Conservation (phyloP, 1,284 basidiomycete species). For the Entoloma clypeatum region DNA sequence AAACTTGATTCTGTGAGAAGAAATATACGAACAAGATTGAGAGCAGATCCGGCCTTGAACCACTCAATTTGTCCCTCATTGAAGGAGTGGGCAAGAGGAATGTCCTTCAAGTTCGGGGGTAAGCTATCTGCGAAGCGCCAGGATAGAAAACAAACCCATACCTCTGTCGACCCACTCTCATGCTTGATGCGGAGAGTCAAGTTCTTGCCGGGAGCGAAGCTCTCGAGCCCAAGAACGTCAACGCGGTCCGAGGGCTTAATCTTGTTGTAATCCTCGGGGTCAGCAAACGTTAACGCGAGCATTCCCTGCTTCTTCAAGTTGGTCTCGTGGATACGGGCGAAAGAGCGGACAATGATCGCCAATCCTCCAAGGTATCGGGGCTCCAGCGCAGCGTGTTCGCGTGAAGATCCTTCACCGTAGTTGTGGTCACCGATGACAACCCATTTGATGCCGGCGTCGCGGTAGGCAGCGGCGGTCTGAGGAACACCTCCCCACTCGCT, state of each 20-base stretch:
- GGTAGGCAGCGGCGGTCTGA: slow-evolving; percentile 82
- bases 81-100: slow-evolving; percentile 76
- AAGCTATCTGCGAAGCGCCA: slow-evolving; percentile 19
- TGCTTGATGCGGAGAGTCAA: slow-evolving; percentile 80
- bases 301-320: slow-evolving; percentile 98
- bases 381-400: slow-evolving; percentile 97
- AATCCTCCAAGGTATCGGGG: slow-evolving; percentile 95
- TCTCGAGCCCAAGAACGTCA: slow-evolving; percentile 79
- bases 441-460: slow-evolving; percentile 90
- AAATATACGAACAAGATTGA: slow-evolving; percentile 62
- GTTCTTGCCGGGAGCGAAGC: slow-evolving; percentile 86
- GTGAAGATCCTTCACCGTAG: slow-evolving; percentile 98
- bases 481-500: slow-evolving; percentile 89
- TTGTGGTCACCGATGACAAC: slow-evolving; percentile 94
- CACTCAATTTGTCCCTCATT: slow-evolving; percentile 90
- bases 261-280: slow-evolving; percentile 91
- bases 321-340: slow-evolving; percentile 98
- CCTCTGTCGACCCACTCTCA: slow-evolving; percentile 73
- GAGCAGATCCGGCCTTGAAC: slow-evolving; percentile 91
- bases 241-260: slow-evolving; percentile 80
- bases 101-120: slow-evolving; percentile 36
- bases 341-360: slow-evolving; percentile 93
- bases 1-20: not conserved
- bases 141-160: slow-evolving; percentile 34
- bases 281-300: slow-evolving; percentile 86